Evolutionary conservation across 257 asterid genomes (phyloP).

Genomic region (Galeopsis tetrahit): DNA sequence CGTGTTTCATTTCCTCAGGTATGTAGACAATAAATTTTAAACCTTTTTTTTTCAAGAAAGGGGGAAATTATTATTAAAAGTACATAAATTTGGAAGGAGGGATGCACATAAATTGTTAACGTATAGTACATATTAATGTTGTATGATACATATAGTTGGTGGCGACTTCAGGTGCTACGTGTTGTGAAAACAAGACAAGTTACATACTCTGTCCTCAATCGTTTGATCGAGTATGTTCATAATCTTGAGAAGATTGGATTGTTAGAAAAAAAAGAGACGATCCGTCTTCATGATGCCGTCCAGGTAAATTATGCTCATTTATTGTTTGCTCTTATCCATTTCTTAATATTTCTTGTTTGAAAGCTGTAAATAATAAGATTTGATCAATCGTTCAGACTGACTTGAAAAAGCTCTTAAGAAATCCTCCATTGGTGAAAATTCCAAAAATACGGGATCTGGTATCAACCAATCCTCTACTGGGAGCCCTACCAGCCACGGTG

Average conservation of each 20-base stretch:
- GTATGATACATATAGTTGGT: conserved; percentile 27
- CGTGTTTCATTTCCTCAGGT: conserved; percentile 97
- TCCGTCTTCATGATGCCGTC: conserved; percentile 91
- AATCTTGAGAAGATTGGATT: conserved; percentile 93
- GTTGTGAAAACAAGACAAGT: conserved; percentile 97
- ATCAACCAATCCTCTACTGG: conserved; percentile 77
- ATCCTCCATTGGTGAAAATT: conserved; percentile 79
- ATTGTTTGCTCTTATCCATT: conserved; percentile 17
- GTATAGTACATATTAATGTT: conserved; percentile 1
- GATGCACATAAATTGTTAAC: neutral
- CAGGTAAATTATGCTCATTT: conserved; percentile 61
- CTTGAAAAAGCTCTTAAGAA: conserved; percentile 79
- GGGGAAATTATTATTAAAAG: too few species aligned
- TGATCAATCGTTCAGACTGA: conserved; percentile 61
- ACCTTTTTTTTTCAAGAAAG: too few species aligned
- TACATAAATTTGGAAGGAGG: too few species aligned
- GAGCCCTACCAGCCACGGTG: conserved; percentile 73
- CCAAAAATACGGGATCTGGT: conserved; percentile 74
- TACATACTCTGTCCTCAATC: conserved; percentile 82
- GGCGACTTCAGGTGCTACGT: conserved; percentile 72
- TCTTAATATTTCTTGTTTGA: conserved; percentile 18
- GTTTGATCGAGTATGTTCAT: conserved; percentile 76
- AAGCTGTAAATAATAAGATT: conserved; percentile 30
- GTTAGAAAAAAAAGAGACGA: conserved; percentile 89
- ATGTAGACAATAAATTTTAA: conserved; percentile 26